Evolutionary conservation across 805 yeast genomes (phyloP).

Genomic region (Metschnikowia noctiluminum): DNA sequence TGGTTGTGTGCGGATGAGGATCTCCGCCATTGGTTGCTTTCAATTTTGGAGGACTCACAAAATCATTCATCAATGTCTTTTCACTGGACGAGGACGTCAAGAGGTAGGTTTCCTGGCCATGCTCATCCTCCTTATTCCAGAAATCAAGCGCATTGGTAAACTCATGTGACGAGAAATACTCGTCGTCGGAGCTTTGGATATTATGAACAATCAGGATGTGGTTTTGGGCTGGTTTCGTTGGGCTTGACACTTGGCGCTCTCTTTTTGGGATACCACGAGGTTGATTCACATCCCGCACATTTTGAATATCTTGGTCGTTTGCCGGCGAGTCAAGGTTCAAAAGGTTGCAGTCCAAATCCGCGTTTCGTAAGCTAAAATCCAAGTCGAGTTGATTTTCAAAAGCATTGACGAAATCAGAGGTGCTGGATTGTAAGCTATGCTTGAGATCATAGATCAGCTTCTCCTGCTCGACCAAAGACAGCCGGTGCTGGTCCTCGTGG

Average conservation of each 20-base stretch:
- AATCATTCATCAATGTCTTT: conserved; percentile 15
- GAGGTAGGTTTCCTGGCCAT: too few relatives aligned
- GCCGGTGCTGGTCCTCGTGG: neutral
- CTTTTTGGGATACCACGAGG: too few relatives aligned
- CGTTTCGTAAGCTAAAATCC: conserved; percentile 21
- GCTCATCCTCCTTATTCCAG: neutral
- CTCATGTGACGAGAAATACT: conserved; percentile 33
- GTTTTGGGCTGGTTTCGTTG: neutral
- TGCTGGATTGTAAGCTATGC: conserved; percentile 21
- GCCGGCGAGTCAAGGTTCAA: too few relatives aligned
- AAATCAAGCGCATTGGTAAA: conserved; percentile 18
- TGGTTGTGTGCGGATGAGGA: neutral
- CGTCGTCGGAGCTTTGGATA: conserved; percentile 28
- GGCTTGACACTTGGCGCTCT: neutral
- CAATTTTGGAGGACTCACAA: neutral
- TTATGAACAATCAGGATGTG: neutral
- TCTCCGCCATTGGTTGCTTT: neutral
- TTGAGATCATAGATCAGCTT: conserved; percentile 3
- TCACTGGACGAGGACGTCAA: conserved; percentile 15
- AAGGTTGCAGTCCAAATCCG: neutral
- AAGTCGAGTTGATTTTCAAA: conserved; percentile 22
- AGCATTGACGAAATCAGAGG: conserved; percentile 25
- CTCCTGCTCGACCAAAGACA: neutral
- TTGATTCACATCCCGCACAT: too few relatives aligned
- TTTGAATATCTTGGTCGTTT: too few relatives aligned